Evolutionary conservation across 2,329 filamentous ascomycete species (phyloP), one percentile per base, ranked within the genome.

Genomic region (Alternaria metachromatica): DNA sequence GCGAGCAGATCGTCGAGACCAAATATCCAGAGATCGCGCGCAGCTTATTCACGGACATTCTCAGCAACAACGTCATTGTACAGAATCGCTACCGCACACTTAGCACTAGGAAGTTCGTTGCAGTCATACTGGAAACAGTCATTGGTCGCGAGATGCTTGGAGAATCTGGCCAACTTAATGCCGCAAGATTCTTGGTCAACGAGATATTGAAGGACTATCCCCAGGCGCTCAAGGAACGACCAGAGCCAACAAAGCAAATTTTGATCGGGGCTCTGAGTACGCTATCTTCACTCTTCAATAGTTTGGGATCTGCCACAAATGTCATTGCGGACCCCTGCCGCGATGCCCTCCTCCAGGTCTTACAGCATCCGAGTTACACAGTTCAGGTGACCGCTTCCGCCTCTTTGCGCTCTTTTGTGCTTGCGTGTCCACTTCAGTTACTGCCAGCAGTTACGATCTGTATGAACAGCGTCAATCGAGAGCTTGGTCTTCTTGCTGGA

Each of bases 331-430:
- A 99, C 67, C 78, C 86, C 13, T 97, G 93, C 76, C 88, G 95
- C 54, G 96, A 99, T 78, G 92, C 92, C 5, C 83, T 99, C 30
- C 84, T 98, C 43, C 94, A 97, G 78, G 92, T 97, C 6, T 84
- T 98, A 25, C 93, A 97, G 72, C 96, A 99, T 80, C 93, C 94
- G 1, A 97, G 93, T 80, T 98, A 98, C 80, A 96, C 94, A 5
- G 96, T 99, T 3, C 96, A 99, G 76, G 89, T 98, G 4, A 92
- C 96, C 73, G 90, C 93, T 2, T 93, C 96, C 5, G 88, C 92
- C 64, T 97, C 94, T 75, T 84, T 98, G 72, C 93, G 95, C 71
- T 89, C 87, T 0, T 96, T 98, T 74, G 92, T 97, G 1, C 85
- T 97, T 46, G 94, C 94, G 13, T 97, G 94, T 71, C 96, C 96